Base-by-base conservation (phyloP, 805 yeast genomes). In the Aciculoconidium aculeatum region DNA sequence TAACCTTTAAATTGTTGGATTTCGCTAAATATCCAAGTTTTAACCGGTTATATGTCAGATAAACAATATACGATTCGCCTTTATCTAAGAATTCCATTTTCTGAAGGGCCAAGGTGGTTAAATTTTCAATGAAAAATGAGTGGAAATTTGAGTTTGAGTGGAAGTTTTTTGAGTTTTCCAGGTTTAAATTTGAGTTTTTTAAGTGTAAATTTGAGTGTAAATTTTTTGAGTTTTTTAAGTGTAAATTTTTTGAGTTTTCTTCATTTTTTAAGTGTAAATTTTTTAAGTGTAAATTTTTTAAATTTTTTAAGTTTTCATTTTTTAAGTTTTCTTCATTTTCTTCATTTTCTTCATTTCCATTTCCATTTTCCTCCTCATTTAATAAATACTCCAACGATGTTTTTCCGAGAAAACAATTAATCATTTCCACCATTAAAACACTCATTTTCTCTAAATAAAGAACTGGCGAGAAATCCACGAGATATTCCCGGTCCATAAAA, bases 11-110 rank as follows among this genome's bases (percentile, higher is more conserved):
- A 13, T 73, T 70, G 30, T 57, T 49, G 14, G 74, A 55, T 47
- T 79, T 78, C n/a, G 79, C 63, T 15, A 58, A 45, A 40, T 72
- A 68, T 0, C 80, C 79, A 14, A 70, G 49, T 21, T 58, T 60
- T 27, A 75, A 53, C 23, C 79, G 56, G 21, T 61, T 58, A 20
- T 54, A 54, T 4, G 75, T 67, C 0, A 75, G 70, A 35, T 75
- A 57, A 15, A 70, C 75, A 35, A 77, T 62, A 47, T 67, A 76
- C 4, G 69, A 58, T 17, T 72, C 72, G 17, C 82, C 81, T 17
- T 71, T 60, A 39, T 79, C 83, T 32, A 79, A 55, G 14, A 63
- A 52, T 19, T 57, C 64, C 49, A 70, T 50, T 35, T 67, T 67
- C 27, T 53, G 53, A 13, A 55, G 34, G 4, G 63, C 69, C 27